Evolutionary conservation across 208 protist species (phyloP).

Genomic region (Crithidia expoeki): DNA sequence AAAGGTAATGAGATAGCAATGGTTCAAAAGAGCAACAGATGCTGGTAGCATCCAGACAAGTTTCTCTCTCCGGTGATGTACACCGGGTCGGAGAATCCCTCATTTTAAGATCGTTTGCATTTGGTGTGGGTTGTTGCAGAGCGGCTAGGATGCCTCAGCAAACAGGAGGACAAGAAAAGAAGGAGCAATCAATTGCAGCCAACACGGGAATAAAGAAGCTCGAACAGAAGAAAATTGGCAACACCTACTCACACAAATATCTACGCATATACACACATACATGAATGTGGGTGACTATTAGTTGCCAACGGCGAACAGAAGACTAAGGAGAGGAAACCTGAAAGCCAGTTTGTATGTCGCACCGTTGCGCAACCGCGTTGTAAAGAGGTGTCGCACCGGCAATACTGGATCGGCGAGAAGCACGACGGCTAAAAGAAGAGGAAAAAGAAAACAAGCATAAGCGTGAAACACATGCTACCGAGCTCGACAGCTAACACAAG

Average conservation of each 20-base stretch:
- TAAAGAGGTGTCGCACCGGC: background rate
- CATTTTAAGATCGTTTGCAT: background rate
- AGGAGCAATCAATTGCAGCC: background rate
- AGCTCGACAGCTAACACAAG: no score
- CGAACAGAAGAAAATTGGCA: no score
- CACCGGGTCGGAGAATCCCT: constrained; percentile 1
- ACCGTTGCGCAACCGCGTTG: background rate
- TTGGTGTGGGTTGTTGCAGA: background rate
- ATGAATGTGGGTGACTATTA: no score
- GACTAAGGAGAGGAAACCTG: background rate
- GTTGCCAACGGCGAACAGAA: background rate
- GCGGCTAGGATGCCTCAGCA: background rate
- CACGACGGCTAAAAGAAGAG: constrained; percentile 14
- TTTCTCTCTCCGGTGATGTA: background rate
- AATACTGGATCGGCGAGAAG: background rate
- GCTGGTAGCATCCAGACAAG: background rate
- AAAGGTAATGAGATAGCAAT: no score
- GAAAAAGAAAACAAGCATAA: constrained; percentile 10
- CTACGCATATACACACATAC: no score
- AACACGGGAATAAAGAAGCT: background rate
- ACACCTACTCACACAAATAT: no score
- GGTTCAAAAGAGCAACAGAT: background rate
- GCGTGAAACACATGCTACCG: background rate
- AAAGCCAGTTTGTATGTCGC: no score
- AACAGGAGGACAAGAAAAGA: constrained; percentile 1